phyloP scores from a whole-genome alignment of 306 rosid species.

The Crotalaria pallida region DNA sequence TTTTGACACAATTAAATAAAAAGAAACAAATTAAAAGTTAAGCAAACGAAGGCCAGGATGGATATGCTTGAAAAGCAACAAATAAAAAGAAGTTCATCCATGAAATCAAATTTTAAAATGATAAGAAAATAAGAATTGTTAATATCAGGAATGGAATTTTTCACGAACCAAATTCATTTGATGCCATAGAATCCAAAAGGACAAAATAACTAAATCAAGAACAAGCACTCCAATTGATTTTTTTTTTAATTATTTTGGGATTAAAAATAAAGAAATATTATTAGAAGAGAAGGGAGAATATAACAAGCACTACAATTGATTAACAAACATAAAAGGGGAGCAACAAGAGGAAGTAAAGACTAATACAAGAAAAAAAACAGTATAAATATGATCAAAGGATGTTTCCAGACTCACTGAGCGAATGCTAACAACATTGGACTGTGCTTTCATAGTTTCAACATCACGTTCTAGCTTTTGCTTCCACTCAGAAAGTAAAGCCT shows the following conservation, averaged over 20 bases:
- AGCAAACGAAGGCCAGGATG: neutral
- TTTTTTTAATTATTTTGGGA: too few species aligned
- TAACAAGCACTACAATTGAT: conserved; percentile 1
- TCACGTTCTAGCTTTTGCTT: conserved; percentile 86
- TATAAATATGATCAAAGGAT: neutral
- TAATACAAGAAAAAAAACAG: neutral
- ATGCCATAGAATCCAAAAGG: neutral
- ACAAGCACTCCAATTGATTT: neutral
- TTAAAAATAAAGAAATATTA: too few species aligned
- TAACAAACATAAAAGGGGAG: neutral
- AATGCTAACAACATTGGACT: conserved; percentile 66
- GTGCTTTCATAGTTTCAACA: conserved; percentile 78
- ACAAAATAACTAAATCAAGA: neutral
- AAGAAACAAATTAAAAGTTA: neutral
- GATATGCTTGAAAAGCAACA: neutral
- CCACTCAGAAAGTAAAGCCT: conserved; percentile 71
- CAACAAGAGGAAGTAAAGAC: conserved; percentile 5
- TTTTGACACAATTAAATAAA: neutral
- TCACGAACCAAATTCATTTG: neutral
- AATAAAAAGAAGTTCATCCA: neutral
- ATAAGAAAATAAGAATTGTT: neutral
- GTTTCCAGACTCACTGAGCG: conserved; percentile 54
- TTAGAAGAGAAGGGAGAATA: too few species aligned
- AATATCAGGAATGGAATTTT: neutral
- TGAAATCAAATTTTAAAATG: neutral